phyloP scores from a whole-genome alignment of 176 grass and related monocot species.

The Ensete glaucum region DNA sequence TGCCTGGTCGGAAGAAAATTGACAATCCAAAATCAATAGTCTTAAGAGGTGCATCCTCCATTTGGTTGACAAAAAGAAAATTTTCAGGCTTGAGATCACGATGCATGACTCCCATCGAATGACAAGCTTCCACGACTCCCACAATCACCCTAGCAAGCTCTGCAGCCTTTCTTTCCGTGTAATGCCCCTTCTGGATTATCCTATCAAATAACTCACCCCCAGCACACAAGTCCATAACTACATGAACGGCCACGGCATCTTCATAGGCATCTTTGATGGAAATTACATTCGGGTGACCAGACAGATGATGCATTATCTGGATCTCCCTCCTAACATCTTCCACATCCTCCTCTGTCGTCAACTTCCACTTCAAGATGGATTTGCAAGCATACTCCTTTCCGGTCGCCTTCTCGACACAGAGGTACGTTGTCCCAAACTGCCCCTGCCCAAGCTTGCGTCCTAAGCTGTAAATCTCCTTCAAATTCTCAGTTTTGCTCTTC shows the following conservation, averaged over 20 bases:
- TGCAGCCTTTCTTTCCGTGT: slow-evolving; percentile 7
- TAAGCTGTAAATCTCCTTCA: slow-evolving; percentile 5
- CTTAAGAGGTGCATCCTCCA: not conserved
- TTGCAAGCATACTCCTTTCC: slow-evolving; percentile 10
- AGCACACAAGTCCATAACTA: slow-evolving; percentile 6
- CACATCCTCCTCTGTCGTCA: slow-evolving; percentile 2
- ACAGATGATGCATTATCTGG: slow-evolving; percentile 7
- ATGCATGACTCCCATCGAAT: slow-evolving; percentile 10
- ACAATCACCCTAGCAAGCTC: slow-evolving; percentile 3
- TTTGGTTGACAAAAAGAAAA: slow-evolving; percentile 4
- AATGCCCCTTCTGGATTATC: slow-evolving; percentile 4
- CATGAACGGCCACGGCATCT: slow-evolving; percentile 1
- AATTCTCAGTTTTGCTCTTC: not conserved
- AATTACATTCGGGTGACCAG: not conserved
- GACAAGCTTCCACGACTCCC: slow-evolving; percentile 1
- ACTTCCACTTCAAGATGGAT: slow-evolving; percentile 6
- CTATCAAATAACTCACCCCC: slow-evolving; percentile 7
- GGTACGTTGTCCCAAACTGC: slow-evolving; percentile 4
- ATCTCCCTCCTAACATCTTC: slow-evolving; percentile 6
- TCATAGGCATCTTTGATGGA: not conserved
- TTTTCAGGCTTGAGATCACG: slow-evolving; percentile 12
- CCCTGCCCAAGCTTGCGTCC: slow-evolving; percentile 1
- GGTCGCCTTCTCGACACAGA: slow-evolving; percentile 1
- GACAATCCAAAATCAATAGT: slow-evolving; percentile 9
- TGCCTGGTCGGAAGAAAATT: slow-evolving; percentile 1